These are phyloP conservation scores for Diatrype stigma DNA, from an alignment of 2,329 filamentous ascomycete species.

Conservation along the genomic window DNA sequence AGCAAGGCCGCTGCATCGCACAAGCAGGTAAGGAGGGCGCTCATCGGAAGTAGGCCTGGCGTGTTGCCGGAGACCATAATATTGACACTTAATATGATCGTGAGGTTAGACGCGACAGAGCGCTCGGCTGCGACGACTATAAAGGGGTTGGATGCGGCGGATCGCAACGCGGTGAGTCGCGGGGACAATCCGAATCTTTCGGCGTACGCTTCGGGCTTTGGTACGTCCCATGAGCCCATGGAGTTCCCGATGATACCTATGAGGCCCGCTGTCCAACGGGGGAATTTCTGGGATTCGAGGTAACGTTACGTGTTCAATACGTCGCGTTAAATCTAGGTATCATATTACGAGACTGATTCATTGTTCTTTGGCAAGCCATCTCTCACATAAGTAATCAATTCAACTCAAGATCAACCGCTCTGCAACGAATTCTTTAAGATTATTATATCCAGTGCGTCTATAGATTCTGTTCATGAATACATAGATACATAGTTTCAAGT, in stretches of 20 bases:
- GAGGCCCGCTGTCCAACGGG: neutral
- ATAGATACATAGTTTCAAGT: too few relatives aligned
- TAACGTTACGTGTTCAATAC: too few relatives aligned
- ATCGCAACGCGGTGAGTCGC: neutral
- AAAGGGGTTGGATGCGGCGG: neutral
- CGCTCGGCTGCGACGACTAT: neutral
- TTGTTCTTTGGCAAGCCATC: too few relatives aligned
- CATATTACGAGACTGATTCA: too few relatives aligned
- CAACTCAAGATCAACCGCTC: too few relatives aligned
- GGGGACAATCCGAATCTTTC: neutral
- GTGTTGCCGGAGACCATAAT: neutral
- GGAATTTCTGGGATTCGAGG: too few relatives aligned
- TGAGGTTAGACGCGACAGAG: neutral
- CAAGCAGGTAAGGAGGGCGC: neutral
- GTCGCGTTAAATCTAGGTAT: too few relatives aligned
- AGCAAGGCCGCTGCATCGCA: too few relatives aligned
- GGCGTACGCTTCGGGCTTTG: neutral
- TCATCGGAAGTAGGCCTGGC: neutral
- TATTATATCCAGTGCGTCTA: too few relatives aligned
- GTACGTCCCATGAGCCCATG: neutral
- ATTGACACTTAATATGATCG: neutral
- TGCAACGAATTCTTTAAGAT: too few relatives aligned
- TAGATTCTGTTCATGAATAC: too few relatives aligned
- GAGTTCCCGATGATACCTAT: neutral
- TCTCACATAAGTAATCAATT: too few relatives aligned